Conservation (phyloP, 345 rosid species). For the Odontarrhena argentea region DNA sequence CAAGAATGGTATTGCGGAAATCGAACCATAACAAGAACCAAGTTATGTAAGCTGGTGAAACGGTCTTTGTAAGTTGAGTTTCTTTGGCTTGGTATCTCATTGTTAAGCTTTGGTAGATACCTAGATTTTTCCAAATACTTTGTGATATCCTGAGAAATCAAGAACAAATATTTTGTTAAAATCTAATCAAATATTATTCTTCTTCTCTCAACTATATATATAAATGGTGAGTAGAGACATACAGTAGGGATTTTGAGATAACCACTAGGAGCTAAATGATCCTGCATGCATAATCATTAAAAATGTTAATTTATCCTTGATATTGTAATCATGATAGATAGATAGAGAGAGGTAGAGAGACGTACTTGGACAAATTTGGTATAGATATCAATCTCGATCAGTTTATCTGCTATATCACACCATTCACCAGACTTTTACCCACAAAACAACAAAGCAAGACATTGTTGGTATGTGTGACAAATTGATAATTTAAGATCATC, state of each 20-base stretch:
- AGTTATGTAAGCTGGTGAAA: conserved; percentile 69
- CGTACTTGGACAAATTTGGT: conserved; percentile 78
- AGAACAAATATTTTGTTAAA: neutral
- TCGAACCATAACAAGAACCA: conserved; percentile 82
- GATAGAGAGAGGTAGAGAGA: neutral
- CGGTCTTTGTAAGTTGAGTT: conserved; percentile 72
- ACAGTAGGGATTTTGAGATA: conserved; percentile 40
- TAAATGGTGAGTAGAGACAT: conserved; percentile 2
- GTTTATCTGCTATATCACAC: conserved; percentile 62
- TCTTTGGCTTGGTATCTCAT: conserved; percentile 62
- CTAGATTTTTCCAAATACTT: conserved; percentile 47
- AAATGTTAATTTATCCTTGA: neutral
- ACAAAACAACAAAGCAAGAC: neutral
- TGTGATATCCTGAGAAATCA: conserved; percentile 28
- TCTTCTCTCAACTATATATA: neutral
- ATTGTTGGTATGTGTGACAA: neutral
- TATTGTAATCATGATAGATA: neutral
- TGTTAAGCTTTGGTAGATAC: conserved; percentile 87
- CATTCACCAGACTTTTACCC: conserved; percentile 63
- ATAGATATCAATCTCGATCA: conserved; percentile 69
- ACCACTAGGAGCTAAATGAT: conserved; percentile 42
- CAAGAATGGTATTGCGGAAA: conserved; percentile 7
- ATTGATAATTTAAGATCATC: too few species aligned
- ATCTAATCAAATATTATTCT: neutral
- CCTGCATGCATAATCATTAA: conserved; percentile 30